Conservation (phyloP, 2,329 filamentous ascomycete species). For the Ploettnerulaceae sp. region DNA sequence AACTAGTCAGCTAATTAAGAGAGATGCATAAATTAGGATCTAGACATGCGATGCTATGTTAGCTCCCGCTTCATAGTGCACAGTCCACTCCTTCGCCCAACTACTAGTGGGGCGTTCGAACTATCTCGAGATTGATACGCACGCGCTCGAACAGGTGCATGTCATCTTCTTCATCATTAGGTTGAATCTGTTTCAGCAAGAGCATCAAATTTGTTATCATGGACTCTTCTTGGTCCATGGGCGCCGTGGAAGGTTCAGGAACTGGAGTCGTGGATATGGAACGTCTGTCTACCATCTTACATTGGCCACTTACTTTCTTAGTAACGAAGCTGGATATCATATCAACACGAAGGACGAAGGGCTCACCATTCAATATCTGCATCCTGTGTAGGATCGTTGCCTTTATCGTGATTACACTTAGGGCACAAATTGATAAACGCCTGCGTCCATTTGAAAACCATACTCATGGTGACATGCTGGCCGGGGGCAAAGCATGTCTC, state of each 20-base stretch:
- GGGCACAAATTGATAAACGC: constrained; percentile 1
- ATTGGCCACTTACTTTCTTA: neutral
- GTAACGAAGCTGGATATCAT: neutral
- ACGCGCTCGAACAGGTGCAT: constrained; percentile 9
- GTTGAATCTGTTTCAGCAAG: neutral
- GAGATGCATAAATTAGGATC: no score
- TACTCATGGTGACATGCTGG: constrained; percentile 33
- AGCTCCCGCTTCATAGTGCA: no score
- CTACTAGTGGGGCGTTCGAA: no score
- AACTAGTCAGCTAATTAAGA: no score
- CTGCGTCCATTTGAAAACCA: constrained; percentile 24
- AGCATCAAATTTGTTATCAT: neutral
- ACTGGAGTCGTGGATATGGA: neutral
- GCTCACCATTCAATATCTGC: constrained; percentile 6
- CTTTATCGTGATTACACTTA: constrained; percentile 2
- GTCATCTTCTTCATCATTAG: constrained; percentile 7
- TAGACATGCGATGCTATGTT: no score
- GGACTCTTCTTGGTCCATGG: neutral
- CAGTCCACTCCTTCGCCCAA: no score
- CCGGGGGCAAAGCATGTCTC: constrained; percentile 30
- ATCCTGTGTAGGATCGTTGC: neutral
- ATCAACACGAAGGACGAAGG: neutral
- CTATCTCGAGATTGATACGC: no score
- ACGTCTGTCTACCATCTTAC: constrained; percentile 5
- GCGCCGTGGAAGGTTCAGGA: neutral